Conservation (phyloP, 2,329 filamentous ascomycete species). For the Pseudocercospora crystallina region DNA sequence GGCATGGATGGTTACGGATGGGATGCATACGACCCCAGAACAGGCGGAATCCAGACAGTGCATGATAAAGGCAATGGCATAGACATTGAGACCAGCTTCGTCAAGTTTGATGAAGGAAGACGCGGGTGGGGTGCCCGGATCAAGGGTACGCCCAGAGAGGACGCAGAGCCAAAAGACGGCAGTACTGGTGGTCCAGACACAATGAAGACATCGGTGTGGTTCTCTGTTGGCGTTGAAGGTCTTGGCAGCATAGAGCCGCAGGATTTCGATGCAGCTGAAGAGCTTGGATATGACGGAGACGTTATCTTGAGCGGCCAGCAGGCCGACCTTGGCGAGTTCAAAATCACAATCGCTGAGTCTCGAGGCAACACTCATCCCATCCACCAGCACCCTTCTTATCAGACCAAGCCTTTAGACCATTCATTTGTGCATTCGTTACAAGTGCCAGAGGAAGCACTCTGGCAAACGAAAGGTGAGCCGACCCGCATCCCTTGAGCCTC, state of each 20-base stretch:
- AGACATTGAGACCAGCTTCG: constrained; percentile 88
- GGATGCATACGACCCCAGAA: constrained; percentile 92
- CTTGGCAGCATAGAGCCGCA: constrained; percentile 64
- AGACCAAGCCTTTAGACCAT: constrained; percentile 69
- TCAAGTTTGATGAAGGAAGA: constrained; percentile 81
- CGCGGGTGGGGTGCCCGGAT: constrained; percentile 84
- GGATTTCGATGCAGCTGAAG: constrained; percentile 54
- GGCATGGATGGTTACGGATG: constrained; percentile 95
- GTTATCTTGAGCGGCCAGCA: constrained; percentile 72
- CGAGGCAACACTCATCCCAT: constrained; percentile 60
- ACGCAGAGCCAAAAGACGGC: constrained; percentile 50
- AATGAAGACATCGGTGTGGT: constrained; percentile 74
- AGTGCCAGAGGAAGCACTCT: constrained; percentile 67
- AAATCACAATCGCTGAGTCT: constrained; percentile 73
- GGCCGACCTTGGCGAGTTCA: constrained; percentile 73
- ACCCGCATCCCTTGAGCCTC: background rate
- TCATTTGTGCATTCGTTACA: constrained; percentile 73
- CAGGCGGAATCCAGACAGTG: constrained; percentile 83
- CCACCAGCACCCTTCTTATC: constrained; percentile 62
- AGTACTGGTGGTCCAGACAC: constrained; percentile 39
- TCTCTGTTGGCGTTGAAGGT: constrained; percentile 81
- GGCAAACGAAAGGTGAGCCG: constrained; percentile 70
- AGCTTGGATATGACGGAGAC: constrained; percentile 59
- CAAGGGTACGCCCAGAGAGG: constrained; percentile 73
- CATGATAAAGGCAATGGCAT: constrained; percentile 85